phyloP scores from a whole-genome alignment of 371 early-diverging fungal genomes.

The Mortierella sp. region DNA sequence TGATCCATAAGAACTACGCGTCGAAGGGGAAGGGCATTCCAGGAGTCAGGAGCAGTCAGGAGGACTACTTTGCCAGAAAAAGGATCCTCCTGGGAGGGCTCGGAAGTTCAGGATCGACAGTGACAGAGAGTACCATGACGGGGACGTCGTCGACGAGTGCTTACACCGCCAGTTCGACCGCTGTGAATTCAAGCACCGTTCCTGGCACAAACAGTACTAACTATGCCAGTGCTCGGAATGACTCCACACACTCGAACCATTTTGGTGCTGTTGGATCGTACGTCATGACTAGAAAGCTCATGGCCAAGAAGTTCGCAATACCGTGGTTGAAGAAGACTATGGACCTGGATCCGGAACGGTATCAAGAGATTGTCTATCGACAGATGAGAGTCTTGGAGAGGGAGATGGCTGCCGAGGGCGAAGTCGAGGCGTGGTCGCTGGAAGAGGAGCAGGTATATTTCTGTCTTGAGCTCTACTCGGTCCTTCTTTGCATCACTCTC shows the following conservation, averaged over 20 bases:
- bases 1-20: slow-evolving; percentile 35
- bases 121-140: background rate
- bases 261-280: slow-evolving; percentile 45
- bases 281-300: slow-evolving; percentile 35
- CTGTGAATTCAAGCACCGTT: background rate
- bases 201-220: background rate
- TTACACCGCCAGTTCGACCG: background rate
- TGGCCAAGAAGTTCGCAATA: slow-evolving; percentile 38
- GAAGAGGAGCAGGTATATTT: slow-evolving; percentile 27
- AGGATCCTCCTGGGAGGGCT: slow-evolving; percentile 1
- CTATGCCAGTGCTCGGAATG: slow-evolving; percentile 13
- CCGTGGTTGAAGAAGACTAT: slow-evolving; percentile 40
- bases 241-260: slow-evolving; percentile 18
- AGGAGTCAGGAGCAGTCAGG: slow-evolving; percentile 31
- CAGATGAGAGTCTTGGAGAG: slow-evolving; percentile 48
- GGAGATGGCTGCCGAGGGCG: slow-evolving; percentile 34
- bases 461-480: background rate
- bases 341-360: slow-evolving; percentile 29
- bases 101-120: background rate
- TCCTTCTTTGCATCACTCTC: background rate
- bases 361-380: slow-evolving; percentile 30
- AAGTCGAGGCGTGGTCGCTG: background rate
- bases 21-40: slow-evolving; percentile 49
- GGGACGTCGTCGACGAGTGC: background rate
- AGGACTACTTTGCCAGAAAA: slow-evolving; percentile 30